These are phyloP conservation scores for Candida boidinii DNA, from an alignment of 805 yeast genomes.

Conservation along the genomic window DNA sequence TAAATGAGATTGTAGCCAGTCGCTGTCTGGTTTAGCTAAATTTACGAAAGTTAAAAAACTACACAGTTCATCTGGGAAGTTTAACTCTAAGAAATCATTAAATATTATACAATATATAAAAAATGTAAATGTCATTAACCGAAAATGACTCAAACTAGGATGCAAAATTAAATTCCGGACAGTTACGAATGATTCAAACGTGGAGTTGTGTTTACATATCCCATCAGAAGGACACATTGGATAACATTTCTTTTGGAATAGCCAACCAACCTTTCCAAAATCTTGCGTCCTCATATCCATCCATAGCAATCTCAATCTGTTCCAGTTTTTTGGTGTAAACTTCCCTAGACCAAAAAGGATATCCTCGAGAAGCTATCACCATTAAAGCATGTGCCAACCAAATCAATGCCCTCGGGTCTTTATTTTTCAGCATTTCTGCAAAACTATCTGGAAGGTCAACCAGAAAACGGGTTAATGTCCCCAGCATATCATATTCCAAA, in stretches of 20 bases:
- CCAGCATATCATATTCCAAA: constrained; percentile 15
- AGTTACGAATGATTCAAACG: too few relatives aligned
- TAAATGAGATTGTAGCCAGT: too few relatives aligned
- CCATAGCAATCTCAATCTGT: constrained; percentile 6
- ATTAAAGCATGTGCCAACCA: constrained; percentile 12
- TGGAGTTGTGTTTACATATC: too few relatives aligned
- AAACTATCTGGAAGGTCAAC: constrained; percentile 13
- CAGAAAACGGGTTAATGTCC: constrained; percentile 13
- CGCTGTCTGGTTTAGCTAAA: too few relatives aligned
- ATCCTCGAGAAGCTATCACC: constrained; percentile 9
- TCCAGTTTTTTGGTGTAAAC: constrained; percentile 9
- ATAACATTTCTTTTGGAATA: constrained; percentile 9
- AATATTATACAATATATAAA: too few relatives aligned
- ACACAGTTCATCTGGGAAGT: too few relatives aligned
- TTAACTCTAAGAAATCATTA: too few relatives aligned
- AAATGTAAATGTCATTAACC: too few relatives aligned
- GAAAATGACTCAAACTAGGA: too few relatives aligned
- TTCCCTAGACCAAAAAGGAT: constrained; percentile 12
- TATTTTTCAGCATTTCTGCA: constrained; percentile 8
- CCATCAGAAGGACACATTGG: too few relatives aligned
- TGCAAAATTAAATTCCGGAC: too few relatives aligned
- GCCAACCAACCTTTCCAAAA: constrained; percentile 14
- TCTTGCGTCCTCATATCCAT: constrained; percentile 5
- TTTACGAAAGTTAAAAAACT: too few relatives aligned
- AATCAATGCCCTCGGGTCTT: constrained; percentile 15